Conservation (phyloP, 2,329 filamentous ascomycete species). For the Hyphodiscus sp. region DNA sequence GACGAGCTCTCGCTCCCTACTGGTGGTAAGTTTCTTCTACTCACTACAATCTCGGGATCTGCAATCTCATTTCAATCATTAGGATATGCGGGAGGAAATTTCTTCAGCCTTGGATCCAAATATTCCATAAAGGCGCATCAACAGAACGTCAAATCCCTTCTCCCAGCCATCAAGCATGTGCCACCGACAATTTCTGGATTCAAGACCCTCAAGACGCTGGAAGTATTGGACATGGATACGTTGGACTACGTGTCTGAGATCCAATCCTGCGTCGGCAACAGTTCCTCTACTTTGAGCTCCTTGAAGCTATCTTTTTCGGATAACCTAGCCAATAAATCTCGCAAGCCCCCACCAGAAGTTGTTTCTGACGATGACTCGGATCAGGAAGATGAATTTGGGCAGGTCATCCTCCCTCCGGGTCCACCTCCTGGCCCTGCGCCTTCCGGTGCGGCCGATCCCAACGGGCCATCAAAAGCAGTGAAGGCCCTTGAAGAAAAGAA, state of each 20-base stretch:
- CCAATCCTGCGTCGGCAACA: constrained; percentile 48
- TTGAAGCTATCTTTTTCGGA: constrained; percentile 55
- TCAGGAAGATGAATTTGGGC: constrained; percentile 48
- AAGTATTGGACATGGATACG: constrained; percentile 54
- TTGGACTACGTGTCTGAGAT: constrained; percentile 51
- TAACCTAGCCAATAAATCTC: constrained; percentile 40
- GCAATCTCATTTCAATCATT: background rate
- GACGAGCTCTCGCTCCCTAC: background rate
- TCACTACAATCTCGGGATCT: background rate
- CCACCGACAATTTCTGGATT: constrained; percentile 53
- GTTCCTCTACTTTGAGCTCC: constrained; percentile 45
- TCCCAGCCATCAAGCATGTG: background rate
- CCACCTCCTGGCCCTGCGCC: constrained; percentile 25
- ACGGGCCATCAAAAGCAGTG: constrained; percentile 39
- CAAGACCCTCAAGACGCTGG: constrained; percentile 45
- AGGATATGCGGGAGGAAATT: background rate
- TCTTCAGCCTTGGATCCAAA: constrained; percentile 2
- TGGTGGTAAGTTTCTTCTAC: constrained; percentile 2
- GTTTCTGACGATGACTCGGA: constrained; percentile 44
- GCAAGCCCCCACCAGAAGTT: constrained; percentile 36
- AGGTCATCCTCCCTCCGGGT: constrained; percentile 26
- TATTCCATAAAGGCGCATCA: constrained; percentile 4
- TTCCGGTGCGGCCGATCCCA: constrained; percentile 27
- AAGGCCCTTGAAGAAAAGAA: constrained; percentile 48
- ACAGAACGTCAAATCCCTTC: constrained; percentile 5